A percentile compares a stretch with the other conserved stretches of the same genome.
Conservation (phyloP, 2,329 filamentous ascomycete species). For the Xylariaceae sp. region DNA sequence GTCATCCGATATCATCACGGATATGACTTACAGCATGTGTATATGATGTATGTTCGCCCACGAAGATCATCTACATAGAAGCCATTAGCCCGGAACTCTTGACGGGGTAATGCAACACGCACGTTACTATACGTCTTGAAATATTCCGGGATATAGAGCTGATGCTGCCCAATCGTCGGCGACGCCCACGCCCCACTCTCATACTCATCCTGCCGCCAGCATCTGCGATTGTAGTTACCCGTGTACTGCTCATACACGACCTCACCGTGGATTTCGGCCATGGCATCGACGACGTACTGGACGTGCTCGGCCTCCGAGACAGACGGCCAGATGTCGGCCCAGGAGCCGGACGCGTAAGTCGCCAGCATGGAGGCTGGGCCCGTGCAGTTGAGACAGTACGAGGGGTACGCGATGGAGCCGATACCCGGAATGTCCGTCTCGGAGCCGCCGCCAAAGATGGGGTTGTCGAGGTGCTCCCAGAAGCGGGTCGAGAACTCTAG, state of each 20-base stretch:
- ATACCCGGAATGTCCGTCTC: constrained; percentile 56
- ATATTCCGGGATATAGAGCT: constrained; percentile 68
- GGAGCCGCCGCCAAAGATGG: constrained; percentile 60
- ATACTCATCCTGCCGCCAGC: constrained; percentile 60
- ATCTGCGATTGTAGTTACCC: constrained; percentile 59
- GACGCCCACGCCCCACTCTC: constrained; percentile 59
- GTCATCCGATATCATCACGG: too few relatives aligned
- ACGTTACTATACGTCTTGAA: constrained; percentile 63
- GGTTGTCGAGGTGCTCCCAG: constrained; percentile 47
- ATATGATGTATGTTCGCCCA: constrained; percentile 65
- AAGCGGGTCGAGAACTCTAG: constrained; percentile 65
- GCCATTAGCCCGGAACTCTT: not conserved
- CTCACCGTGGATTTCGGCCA: constrained; percentile 63
- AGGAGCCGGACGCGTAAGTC: constrained; percentile 45
- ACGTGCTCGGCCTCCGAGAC: constrained; percentile 58
- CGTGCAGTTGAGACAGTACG: constrained; percentile 61
- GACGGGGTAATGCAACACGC: constrained; percentile 9
- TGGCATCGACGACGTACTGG: constrained; percentile 57
- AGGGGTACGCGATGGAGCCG: constrained; percentile 61
- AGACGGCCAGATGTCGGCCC: constrained; percentile 36
- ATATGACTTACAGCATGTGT: constrained; percentile 52
- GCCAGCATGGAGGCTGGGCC: constrained; percentile 59
- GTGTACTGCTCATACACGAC: constrained; percentile 59
- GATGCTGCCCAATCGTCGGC: constrained; percentile 60
- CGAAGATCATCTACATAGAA: constrained; percentile 54